These are phyloP conservation scores for Nothophaeocryptopus gaeumannii DNA, from an alignment of 2,329 filamentous ascomycete species.

Conservation along the genomic window DNA sequence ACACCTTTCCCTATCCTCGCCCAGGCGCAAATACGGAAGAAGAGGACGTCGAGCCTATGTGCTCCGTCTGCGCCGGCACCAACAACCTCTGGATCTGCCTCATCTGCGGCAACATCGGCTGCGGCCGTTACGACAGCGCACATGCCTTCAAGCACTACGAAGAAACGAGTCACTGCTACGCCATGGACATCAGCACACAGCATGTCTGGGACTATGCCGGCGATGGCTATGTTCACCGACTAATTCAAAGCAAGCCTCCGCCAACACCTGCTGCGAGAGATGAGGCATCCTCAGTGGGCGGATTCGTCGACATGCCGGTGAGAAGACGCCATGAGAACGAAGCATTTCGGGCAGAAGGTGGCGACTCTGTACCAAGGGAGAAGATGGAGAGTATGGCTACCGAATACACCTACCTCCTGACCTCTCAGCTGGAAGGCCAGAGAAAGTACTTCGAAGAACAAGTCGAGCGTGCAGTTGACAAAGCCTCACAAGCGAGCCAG, in stretches of 20 bases:
- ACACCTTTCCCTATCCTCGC: slow-evolving; percentile 38
- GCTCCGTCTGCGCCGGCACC: slow-evolving; percentile 74
- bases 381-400: slow-evolving; percentile 77
- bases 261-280: slow-evolving; percentile 12
- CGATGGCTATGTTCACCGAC: slow-evolving; percentile 91
- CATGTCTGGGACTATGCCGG: slow-evolving; percentile 98
- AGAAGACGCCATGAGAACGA: slow-evolving; percentile 36
- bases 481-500: slow-evolving; percentile 71
- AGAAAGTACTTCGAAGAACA: slow-evolving; percentile 92
- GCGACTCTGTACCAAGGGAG: slow-evolving; percentile 69
- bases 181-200: slow-evolving; percentile 88
- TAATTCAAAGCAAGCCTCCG: slow-evolving; percentile 87
- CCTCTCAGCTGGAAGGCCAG: slow-evolving; percentile 88
- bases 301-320: slow-evolving; percentile 75
- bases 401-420: slow-evolving; percentile 92
- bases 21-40: slow-evolving; percentile 29
- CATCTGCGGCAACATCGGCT: slow-evolving; percentile 88
- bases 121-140: slow-evolving; percentile 90
- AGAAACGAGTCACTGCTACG: slow-evolving; percentile 82
- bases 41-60: slow-evolving; percentile 65
- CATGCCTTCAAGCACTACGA: slow-evolving; percentile 95
- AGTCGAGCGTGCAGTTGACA: slow-evolving; percentile 82
- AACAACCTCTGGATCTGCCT: slow-evolving; percentile 93
- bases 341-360: slow-evolving; percentile 41
- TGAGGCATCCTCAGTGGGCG: slow-evolving; percentile 50